A percentile compares a stretch with the other conserved stretches of the same genome.
Conservation (phyloP, 164 flowering plant species). For the Pachysandra terminalis region DNA sequence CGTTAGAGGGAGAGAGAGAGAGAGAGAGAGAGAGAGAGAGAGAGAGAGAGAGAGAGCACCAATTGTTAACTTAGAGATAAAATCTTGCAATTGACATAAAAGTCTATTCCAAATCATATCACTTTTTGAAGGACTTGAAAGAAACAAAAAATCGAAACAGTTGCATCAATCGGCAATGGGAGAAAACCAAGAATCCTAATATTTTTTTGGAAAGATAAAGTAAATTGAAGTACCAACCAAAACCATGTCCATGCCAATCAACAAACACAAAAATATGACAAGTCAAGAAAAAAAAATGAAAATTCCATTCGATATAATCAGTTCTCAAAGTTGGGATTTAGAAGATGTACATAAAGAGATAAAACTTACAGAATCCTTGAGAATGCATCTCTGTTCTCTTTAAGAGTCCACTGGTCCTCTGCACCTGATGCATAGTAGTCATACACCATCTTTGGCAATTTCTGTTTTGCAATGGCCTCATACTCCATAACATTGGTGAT, state of each 20-base stretch:
- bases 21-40: too few relatives aligned
- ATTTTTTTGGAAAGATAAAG: background rate
- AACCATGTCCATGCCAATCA: background rate
- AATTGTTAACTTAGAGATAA: background rate
- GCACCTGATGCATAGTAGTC: conserved; percentile 98
- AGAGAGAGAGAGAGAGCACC: too few relatives aligned
- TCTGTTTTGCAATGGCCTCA: conserved; percentile 77
- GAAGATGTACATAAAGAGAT: background rate
- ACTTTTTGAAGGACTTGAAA: background rate
- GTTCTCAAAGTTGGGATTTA: background rate
- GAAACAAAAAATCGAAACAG: background rate
- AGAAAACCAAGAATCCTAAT: background rate
- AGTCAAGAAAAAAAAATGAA: background rate
- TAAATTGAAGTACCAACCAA: background rate
- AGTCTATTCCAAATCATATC: background rate
- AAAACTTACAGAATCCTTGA: conserved; percentile 76
- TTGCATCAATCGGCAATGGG: background rate
- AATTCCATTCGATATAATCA: background rate
- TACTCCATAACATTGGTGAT: conserved; percentile 77
- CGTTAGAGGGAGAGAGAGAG: too few relatives aligned
- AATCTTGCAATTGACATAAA: background rate
- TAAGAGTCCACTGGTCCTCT: conserved; percentile 92
- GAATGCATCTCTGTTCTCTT: conserved; percentile 76
- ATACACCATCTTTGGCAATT: conserved; percentile 84
- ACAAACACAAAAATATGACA: background rate